Evolutionary conservation across 2,329 filamentous ascomycete species (phyloP).

Genomic region (Cladophialophora exuberans): DNA sequence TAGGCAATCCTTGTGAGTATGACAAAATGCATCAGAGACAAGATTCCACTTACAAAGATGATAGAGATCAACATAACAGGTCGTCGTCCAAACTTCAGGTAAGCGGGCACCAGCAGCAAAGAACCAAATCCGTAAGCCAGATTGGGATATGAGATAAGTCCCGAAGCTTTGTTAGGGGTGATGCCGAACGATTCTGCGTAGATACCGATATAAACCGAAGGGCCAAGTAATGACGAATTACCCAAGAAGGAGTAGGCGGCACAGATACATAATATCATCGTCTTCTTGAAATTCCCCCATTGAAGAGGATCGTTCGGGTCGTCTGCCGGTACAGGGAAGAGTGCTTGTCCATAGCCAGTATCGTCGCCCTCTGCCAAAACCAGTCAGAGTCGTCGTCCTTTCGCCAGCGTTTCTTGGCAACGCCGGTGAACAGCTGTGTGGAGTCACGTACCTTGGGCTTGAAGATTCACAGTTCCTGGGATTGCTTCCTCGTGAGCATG

Average conservation of each 20-base stretch:
- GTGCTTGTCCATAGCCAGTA: slow-evolving; percentile 62
- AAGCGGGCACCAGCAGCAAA: slow-evolving; percentile 60
- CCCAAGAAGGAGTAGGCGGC: slow-evolving; percentile 63
- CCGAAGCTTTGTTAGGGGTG: slow-evolving; percentile 55
- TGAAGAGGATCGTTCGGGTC: slow-evolving; percentile 65
- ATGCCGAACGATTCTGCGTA: slow-evolving; percentile 58
- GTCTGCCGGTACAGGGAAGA: slow-evolving; percentile 63
- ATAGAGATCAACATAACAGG: slow-evolving; percentile 49
- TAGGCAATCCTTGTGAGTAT: slow-evolving; percentile 16
- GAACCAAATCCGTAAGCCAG: slow-evolving; percentile 63
- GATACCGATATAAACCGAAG: slow-evolving; percentile 61
- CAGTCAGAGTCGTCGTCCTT: background rate
- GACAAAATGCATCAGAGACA: background rate
- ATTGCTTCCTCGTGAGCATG: slow-evolving; percentile 61
- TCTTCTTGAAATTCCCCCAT: slow-evolving; percentile 61
- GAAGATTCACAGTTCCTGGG: slow-evolving; percentile 60
- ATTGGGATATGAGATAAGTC: slow-evolving; percentile 63
- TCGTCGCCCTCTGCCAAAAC: slow-evolving; percentile 57
- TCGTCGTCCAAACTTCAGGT: slow-evolving; percentile 56
- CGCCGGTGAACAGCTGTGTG: background rate
- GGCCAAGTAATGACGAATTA: slow-evolving; percentile 60
- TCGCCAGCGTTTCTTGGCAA: background rate
- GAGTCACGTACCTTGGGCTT: slow-evolving; percentile 40
- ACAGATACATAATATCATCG: slow-evolving; percentile 58
- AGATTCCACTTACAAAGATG: slow-evolving; percentile 36